Conservation (phyloP, 495 filamentous ascomycete genomes). For the Penicillium antarcticum region DNA sequence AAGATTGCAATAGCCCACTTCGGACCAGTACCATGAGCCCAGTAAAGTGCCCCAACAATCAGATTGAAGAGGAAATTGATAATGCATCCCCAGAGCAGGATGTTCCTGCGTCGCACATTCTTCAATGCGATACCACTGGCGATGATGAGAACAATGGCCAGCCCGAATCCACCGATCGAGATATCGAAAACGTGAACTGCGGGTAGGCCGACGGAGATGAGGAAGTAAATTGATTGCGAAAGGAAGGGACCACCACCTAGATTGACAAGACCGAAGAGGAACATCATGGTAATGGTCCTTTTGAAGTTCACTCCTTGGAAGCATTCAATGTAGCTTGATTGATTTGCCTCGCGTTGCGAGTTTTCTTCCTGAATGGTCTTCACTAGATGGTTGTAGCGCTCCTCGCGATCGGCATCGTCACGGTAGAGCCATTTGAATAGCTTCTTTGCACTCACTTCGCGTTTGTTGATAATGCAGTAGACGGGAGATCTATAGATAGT, state of each 20-base stretch:
- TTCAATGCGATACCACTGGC: conserved; percentile 4
- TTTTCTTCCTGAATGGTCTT: conserved; percentile 20
- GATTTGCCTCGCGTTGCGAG: conserved; percentile 5
- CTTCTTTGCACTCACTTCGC: conserved; percentile 5
- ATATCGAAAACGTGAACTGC: conserved; percentile 15
- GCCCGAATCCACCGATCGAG: conserved; percentile 23
- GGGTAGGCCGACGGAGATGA: conserved; percentile 23
- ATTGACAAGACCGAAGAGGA: conserved; percentile 19
- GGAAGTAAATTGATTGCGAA: conserved; percentile 25
- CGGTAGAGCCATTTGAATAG: conserved; percentile 5
- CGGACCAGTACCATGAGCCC: conserved; percentile 1
- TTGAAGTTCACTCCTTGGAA: conserved; percentile 23
- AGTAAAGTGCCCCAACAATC: conserved; percentile 11
- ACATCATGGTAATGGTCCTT: conserved; percentile 23
- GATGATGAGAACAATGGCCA: conserved; percentile 20
- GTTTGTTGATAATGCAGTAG: conserved; percentile 7
- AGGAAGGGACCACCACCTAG: conserved; percentile 20
- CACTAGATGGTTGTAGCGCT: conserved; percentile 11
- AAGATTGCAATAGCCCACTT: conserved; percentile 18
- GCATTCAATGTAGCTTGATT: conserved; percentile 16
- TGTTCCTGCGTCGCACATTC: conserved; percentile 2
- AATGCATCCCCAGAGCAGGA: conserved; percentile 6
- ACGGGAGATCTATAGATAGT: conserved; percentile 1
- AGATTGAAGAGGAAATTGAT: conserved; percentile 11
- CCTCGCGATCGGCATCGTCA: conserved; percentile 9